Base-by-base conservation (phyloP, 345 rosid species). In the Eucalyptus curtisii region DNA sequence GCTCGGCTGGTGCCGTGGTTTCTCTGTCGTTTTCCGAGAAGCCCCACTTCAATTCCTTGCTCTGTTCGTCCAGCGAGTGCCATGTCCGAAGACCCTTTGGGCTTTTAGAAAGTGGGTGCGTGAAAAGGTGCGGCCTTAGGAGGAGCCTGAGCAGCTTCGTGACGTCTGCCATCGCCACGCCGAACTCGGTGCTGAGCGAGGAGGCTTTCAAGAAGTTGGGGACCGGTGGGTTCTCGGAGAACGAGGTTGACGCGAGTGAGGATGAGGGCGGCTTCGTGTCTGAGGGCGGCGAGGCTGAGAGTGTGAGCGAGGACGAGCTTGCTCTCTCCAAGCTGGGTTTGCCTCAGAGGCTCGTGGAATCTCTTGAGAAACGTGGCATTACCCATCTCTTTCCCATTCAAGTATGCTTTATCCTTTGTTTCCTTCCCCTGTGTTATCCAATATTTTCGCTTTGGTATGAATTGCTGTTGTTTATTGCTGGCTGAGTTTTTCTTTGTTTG, bases 381-480 rank as follows among this genome's bases (percentile, higher is more conserved):
- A 94, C 96, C 92, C 93, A 94, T 64, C 99, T 98, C 89, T 98
- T 98, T 91, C 99, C 99, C 48, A 95, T 98, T 92, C 99, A 98
- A 93, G 99, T 95, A 49, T 22, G 79, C 48, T 57, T 88, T 82
- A 50, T 40, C 20, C 52, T 79, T 86, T 48, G 8, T 53, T 45
- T 79, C 20, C 52, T 50, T 86, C 48, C 49, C 50, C 86, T 85
- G 24, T 13, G 12, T 16, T 90, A 33, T 45, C n/a, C 8, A 45
- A 31, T 13, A n/a, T 45, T 19, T 76, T 22, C 30, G 30, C 6
- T 76, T 40, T 76, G 15, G 47, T 40, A 30, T 40, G 84, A 76
- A 76, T 76, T 5, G 82, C 45, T 76, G 47, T 37, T 37, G 45
- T 14, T 61, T 87, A 40, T 59, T 48, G 31, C 45, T 61, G n/a